Conservation (phyloP, 2,329 filamentous ascomycete genomes). For the Eutypella sp. region DNA sequence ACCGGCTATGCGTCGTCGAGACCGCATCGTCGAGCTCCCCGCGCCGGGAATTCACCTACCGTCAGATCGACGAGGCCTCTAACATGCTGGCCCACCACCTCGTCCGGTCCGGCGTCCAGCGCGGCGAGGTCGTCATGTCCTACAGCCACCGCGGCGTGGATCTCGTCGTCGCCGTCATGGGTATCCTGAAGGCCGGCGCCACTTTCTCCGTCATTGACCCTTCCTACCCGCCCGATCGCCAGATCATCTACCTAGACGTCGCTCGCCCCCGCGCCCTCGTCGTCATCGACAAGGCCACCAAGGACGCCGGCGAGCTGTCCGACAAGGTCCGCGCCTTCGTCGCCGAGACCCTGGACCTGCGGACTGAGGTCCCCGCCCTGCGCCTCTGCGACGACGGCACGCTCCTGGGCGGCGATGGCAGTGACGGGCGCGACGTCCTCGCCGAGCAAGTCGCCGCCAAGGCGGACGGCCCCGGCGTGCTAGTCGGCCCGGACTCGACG, state of each 20-base stretch:
- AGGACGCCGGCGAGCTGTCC: slow-evolving; percentile 52
- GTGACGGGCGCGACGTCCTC: slow-evolving; percentile 63
- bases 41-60: slow-evolving; percentile 71
- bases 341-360: slow-evolving; percentile 62
- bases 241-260: slow-evolving; percentile 79
- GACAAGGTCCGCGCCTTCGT: slow-evolving; percentile 37
- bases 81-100: slow-evolving; percentile 79
- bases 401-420: slow-evolving; percentile 57
- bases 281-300: slow-evolving; percentile 41
- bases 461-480: slow-evolving; percentile 41
- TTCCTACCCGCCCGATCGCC: slow-evolving; percentile 72
- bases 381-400: slow-evolving; percentile 68
- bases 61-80: slow-evolving; percentile 79
- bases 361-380: slow-evolving; percentile 68
- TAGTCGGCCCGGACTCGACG: slow-evolving; percentile 80
- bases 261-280: slow-evolving; percentile 67
- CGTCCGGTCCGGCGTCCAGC: slow-evolving; percentile 63
- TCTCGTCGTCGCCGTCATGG: slow-evolving; percentile 69
- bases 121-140: slow-evolving; percentile 90
- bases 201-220: slow-evolving; percentile 71
- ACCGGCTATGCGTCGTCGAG: slow-evolving; percentile 47
- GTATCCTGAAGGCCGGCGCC: slow-evolving; percentile 58
- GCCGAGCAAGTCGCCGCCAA: slow-evolving; percentile 47
- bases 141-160: slow-evolving; percentile 78
- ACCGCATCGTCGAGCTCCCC: slow-evolving; percentile 43